Evolutionary conservation across 176 grass and related monocot species (phyloP), one percentile per base, ranked within the genome.

Genomic region (Rhynchospora tenuis): DNA sequence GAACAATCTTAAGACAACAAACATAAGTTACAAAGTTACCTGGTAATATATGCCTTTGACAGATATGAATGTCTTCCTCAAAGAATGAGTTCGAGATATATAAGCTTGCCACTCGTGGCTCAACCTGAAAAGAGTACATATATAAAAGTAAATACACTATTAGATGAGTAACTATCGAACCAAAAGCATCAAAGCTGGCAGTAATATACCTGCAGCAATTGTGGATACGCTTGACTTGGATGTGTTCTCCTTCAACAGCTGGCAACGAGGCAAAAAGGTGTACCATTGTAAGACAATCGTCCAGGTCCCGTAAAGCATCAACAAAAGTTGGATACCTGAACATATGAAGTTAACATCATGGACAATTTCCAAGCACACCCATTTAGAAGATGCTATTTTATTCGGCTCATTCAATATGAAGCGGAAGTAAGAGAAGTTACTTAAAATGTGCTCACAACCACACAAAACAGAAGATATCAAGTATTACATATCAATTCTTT

Each of bases 81-180:
- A 85, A 64, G 89, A 90, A 89, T 99, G 87, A 33, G 96, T 99
- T 31, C 91, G 85, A 69, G 91, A 93, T 82, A 99, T 90, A 83
- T 91, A 99, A 15, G 96, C 93, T 93, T 99, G 96, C 96, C 96
- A 99, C 83, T 99, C 96, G 86, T 99, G 93, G 85, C 96, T 95
- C 87, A 99, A 95, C 88, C 96, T 99, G 84, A 27, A 83, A 82
- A 81, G 73, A 84, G 33, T 63, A 2, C n/a, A 23, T 58, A 72
- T 22, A 27, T 71, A 76, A 73, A 42, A 73, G 81, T 85, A 42
- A 59, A 87, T 72, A 48, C 8, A 63, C 9, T 14, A 82, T 58
- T 61, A 10, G 14, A 65, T 84, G 63, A 72, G 17, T 47, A 51
- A 71, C 46, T 81, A 7, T 64, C 59, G 28, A 54, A 82, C 27